Evolutionary conservation across 1,139 yeast genomes (phyloP), one percentile per base, ranked within the genome.

Genomic region (Chernovozyma aurita): DNA sequence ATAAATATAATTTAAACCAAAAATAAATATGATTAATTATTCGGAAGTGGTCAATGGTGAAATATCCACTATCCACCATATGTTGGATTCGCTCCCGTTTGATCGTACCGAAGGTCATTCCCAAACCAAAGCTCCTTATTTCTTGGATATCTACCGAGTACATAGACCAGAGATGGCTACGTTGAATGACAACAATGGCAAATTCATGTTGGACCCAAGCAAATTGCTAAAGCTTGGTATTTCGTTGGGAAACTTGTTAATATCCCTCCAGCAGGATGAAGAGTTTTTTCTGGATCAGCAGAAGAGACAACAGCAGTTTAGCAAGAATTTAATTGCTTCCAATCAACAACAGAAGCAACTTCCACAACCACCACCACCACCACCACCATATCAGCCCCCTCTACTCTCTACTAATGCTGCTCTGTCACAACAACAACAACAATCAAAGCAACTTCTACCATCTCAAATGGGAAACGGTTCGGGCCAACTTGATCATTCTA

Each of bases 201-300:
- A 49, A 36, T 59, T 61, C 42, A 70, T 70, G 18, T 56, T 69
- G 8, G 67, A 69, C 37, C 50, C 65, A 30, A 61, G 49, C 44
- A 66, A 67, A 43, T 52, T 70, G 27, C 50, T 70, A 31, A 70
- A 70, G 45, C 48, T 70, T 28, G 70, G 72, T 8, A 68, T 70
- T 18, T 66, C 73, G 27, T 53, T 70, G 22, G 76, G 76, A 0
- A 68, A 66, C 45, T 51, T 69, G 34, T 46, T 69, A 30, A 66
- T 64, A 41, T 52, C 70, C 12, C 53, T 61, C 30, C 63, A 63
- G 37, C 41, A 52, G 21, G 74, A 69, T 40, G 67, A 65, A 42
- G 70, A 65, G 28, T 44, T 48, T 36, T 51, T 51, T 34, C 50
- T 42, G 24, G 55, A 52, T 30, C 58, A 42, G 24, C 43, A 41